Evolutionary conservation across 805 yeast genomes (phyloP).

Genomic region (Kuraishia ogatae): DNA sequence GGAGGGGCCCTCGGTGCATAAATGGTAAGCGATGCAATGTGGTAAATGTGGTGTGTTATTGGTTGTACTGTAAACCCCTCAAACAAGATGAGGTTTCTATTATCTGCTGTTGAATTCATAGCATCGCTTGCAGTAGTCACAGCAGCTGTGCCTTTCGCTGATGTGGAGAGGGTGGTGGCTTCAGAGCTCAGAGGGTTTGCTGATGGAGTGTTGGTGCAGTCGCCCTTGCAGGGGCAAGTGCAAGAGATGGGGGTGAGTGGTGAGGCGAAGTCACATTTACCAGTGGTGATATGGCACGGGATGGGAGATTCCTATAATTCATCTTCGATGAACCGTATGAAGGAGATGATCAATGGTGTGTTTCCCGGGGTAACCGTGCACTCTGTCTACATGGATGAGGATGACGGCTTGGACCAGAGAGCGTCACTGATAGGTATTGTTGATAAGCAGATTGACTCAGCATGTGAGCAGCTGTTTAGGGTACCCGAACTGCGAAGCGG

Average conservation of each 20-base stretch:
- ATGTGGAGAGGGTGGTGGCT: not conserved
- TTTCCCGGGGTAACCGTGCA: constrained; percentile 46
- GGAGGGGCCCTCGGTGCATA: too few species aligned
- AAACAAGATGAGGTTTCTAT: not conserved
- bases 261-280: constrained; percentile 7
- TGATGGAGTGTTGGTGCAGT: not conserved
- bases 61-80: too few species aligned
- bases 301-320: constrained; percentile 71
- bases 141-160: not conserved
- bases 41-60: too few species aligned
- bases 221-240: not conserved
- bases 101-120: not conserved
- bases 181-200: not conserved
- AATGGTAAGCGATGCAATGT: too few species aligned
- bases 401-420: constrained; percentile 42
- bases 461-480: constrained; percentile 42
- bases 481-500: constrained; percentile 42
- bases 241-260: too few species aligned
- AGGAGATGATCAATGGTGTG: constrained; percentile 28
- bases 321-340: constrained; percentile 41
- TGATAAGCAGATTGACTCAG: constrained; percentile 42
- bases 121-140: not conserved
- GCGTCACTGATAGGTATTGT: constrained; percentile 53
- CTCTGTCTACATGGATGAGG: constrained; percentile 41
- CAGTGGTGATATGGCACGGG: constrained; percentile 76